Percentiles rank a stretch among this genome's conserved stretches.
These are phyloP conservation scores for Dichotomocladium elegans DNA, from an alignment of 371 early-diverging fungal genomes.

Conservation along the genomic window DNA sequence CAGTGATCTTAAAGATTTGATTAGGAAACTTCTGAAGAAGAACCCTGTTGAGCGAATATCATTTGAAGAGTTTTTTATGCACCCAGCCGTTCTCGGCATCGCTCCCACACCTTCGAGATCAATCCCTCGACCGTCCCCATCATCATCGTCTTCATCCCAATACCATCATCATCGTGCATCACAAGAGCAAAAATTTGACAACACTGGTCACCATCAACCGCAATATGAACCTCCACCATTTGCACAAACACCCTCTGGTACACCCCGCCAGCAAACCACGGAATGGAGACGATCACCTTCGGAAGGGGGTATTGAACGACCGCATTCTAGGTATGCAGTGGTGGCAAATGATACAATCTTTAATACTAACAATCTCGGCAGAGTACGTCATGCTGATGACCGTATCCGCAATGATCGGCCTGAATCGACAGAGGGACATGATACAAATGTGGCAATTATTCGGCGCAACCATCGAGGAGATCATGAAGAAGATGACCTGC, in stretches of 20 bases:
- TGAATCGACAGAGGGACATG: not conserved
- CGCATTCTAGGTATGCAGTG: not conserved
- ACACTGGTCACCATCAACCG: not conserved
- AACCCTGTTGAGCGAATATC: slow-evolving; percentile 83
- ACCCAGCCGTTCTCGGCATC: slow-evolving; percentile 56
- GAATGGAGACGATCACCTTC: not conserved
- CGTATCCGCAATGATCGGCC: not conserved
- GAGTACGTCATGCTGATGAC: not conserved
- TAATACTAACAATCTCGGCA: too few relatives aligned
- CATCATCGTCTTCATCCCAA: slow-evolving; percentile 4
- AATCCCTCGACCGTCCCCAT: not conserved
- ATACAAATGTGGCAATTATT: too few relatives aligned
- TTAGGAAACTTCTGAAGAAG: slow-evolving; percentile 75
- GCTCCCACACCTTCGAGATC: slow-evolving; percentile 1
- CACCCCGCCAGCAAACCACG: slow-evolving; percentile 2
- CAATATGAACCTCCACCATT: slow-evolving; percentile 33
- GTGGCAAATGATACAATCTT: too few relatives aligned
- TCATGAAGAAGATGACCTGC: slow-evolving; percentile 57
- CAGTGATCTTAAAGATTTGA: slow-evolving; percentile 78
- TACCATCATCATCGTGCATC: not conserved
- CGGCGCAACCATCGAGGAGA: slow-evolving; percentile 2
- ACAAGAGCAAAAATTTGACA: too few relatives aligned
- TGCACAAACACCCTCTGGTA: slow-evolving; percentile 18
- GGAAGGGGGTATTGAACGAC: too few relatives aligned
- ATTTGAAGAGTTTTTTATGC: slow-evolving; percentile 90